Conservation (phyloP, 768 basidiomycete genomes). For the Suillus decipiens region DNA sequence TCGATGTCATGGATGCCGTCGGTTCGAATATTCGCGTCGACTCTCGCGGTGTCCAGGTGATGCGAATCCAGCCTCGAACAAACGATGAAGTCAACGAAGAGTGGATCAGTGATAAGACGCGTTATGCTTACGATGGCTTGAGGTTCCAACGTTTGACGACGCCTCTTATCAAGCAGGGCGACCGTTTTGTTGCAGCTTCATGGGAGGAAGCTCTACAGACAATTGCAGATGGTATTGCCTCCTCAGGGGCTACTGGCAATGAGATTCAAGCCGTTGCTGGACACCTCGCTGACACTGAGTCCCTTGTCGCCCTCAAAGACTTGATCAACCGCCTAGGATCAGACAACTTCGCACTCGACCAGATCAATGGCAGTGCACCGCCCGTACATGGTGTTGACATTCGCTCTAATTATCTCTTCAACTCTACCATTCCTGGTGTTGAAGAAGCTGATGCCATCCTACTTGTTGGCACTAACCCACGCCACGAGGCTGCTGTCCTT, state of each 20-base stretch:
- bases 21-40: constrained; percentile 97
- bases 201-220: constrained; percentile 90
- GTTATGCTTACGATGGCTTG: constrained; percentile 94
- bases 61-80: constrained; percentile 94
- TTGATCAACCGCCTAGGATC: constrained; percentile 91
- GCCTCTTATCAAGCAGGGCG: constrained; percentile 88
- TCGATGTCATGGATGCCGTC: constrained; percentile 94
- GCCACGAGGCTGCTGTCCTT: constrained; percentile 95
- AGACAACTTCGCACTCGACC: constrained; percentile 88
- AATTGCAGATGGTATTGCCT: constrained; percentile 74
- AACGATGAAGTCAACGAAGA: constrained; percentile 99
- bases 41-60: constrained; percentile 92
- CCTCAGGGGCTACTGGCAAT: constrained; percentile 82
- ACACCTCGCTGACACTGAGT: constrained; percentile 90
- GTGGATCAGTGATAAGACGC: constrained; percentile 99
- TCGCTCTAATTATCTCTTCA: constrained; percentile 96
- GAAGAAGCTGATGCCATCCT: constrained; percentile 92
- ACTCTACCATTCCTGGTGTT: constrained; percentile 85
- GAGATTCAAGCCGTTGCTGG: constrained; percentile 97
- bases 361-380: constrained; percentile 59
- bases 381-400: constrained; percentile 86
- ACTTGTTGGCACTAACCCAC: constrained; percentile 93
- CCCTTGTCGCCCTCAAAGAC: constrained; percentile 92
- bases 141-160: constrained; percentile 93
- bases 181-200: constrained; percentile 84